Conservation (phyloP, 1,284 basidiomycete genomes). For the Fomitiporia mediterranea region DNA sequence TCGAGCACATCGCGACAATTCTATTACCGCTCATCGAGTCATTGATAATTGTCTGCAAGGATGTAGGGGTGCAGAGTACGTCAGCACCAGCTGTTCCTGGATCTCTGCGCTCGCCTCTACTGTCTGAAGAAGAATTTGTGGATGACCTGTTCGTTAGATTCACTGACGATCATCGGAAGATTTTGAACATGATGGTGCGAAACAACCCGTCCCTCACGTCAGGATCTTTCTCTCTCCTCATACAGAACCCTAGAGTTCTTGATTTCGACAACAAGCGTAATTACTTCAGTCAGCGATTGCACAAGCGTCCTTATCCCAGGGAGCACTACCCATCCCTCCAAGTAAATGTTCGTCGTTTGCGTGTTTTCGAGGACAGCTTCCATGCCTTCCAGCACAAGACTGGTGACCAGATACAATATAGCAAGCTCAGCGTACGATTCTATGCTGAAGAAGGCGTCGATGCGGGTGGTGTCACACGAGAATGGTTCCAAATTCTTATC, state of each 20-base stretch:
- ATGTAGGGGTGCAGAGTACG: constrained; percentile 64
- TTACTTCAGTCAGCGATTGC: constrained; percentile 96
- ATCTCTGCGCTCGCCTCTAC: constrained; percentile 63
- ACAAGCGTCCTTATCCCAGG: constrained; percentile 74
- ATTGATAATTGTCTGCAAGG: constrained; percentile 98
- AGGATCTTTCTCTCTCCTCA: constrained; percentile 94
- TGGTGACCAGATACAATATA: constrained; percentile 96
- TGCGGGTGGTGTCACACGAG: constrained; percentile 95
- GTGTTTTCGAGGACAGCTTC: constrained; percentile 98
- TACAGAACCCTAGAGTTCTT: constrained; percentile 93
- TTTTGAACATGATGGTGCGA: constrained; percentile 95
- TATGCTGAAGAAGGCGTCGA: constrained; percentile 98
- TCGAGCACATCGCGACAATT: constrained; percentile 86
- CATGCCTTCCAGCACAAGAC: constrained; percentile 84
- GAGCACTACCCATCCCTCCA: constrained; percentile 84
- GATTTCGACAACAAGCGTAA: constrained; percentile 99
- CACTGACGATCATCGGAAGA: constrained; percentile 91
- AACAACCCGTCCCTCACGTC: constrained; percentile 98
- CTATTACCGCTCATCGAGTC: constrained; percentile 90
- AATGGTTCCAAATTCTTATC: constrained; percentile 98
- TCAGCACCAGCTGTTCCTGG: constrained; percentile 50
- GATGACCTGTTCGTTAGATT: constrained; percentile 91
- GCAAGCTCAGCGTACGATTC: constrained; percentile 96
- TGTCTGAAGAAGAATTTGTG: constrained; percentile 65
- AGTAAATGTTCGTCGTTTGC: constrained; percentile 87